These are phyloP conservation scores for Leccinum sublutescens DNA, from an alignment of 768 basidiomycete species.

Conservation along the genomic window DNA sequence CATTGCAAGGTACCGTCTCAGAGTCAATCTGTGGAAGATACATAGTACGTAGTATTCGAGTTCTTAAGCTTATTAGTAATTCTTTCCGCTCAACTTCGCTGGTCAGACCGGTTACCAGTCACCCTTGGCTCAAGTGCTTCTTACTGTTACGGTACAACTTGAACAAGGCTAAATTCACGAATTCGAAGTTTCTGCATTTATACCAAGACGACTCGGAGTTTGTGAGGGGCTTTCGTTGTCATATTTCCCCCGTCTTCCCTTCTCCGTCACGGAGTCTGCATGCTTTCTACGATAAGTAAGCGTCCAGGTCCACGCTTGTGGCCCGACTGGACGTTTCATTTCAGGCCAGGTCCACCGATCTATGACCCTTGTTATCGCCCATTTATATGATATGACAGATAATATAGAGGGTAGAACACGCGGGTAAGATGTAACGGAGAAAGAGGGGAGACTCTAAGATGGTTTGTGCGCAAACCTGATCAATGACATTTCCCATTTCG, in stretches of 20 bases:
- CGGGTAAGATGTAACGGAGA: not conserved
- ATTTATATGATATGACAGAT: not conserved
- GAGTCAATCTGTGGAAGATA: not conserved
- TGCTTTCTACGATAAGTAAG: not conserved
- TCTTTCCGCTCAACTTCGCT: not conserved
- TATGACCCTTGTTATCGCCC: not conserved
- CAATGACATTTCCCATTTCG: not conserved
- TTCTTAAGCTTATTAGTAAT: not conserved
- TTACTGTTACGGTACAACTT: not conserved
- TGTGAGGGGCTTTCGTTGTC: no score
- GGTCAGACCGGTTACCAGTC: not conserved
- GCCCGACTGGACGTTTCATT: not conserved
- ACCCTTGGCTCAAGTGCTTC: no score
- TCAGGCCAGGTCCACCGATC: not conserved
- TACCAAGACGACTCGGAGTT: no score
- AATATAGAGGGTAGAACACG: not conserved
- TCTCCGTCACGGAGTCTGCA: not conserved
- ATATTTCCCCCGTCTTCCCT: not conserved
- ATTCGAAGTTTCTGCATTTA: no score
- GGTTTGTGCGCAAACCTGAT: not conserved
- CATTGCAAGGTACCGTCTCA: not conserved
- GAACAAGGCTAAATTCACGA: not conserved
- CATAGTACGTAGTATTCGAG: not conserved
- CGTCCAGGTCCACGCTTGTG: not conserved
- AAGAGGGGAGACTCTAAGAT: not conserved